Conservation (phyloP, 1,139 yeast species). For the Torulaspora pretoriensis region DNA sequence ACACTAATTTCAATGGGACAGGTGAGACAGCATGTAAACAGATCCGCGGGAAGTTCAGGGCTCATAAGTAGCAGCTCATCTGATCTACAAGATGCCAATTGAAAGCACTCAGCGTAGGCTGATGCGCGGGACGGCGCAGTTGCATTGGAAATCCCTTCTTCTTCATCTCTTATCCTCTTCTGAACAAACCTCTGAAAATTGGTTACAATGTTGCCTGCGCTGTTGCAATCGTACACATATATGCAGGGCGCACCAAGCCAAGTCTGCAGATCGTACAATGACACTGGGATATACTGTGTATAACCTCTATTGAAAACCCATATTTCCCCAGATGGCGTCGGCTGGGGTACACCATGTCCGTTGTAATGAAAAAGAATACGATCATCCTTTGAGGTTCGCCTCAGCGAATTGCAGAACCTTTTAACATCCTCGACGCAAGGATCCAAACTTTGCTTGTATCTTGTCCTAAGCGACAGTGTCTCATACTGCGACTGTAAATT, state of each 20-base stretch:
- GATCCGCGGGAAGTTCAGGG: constrained; percentile 93
- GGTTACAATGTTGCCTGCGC: constrained; percentile 89
- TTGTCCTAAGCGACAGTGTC: constrained; percentile 76
- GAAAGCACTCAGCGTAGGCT: constrained; percentile 78
- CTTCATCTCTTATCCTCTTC: constrained; percentile 84
- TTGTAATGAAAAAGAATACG: constrained; percentile 90
- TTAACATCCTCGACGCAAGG: constrained; percentile 96
- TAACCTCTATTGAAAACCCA: constrained; percentile 98
- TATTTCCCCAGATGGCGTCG: constrained; percentile 95
- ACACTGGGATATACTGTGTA: constrained; percentile 95
- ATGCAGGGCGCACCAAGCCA: constrained; percentile 99
- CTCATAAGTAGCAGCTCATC: constrained; percentile 87
- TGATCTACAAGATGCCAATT: constrained; percentile 86
- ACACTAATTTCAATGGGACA: constrained; percentile 94
- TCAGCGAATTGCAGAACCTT: constrained; percentile 79
- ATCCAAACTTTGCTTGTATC: constrained; percentile 86
- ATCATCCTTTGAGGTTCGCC: constrained; percentile 89
- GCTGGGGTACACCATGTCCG: constrained; percentile 99
- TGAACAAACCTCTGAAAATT: constrained; percentile 89
- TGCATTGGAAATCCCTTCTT: constrained; percentile 63
- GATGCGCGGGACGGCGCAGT: constrained; percentile 56
- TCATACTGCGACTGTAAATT: constrained; percentile 85
- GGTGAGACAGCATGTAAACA: constrained; percentile 91
- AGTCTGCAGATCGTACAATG: constrained; percentile 85
- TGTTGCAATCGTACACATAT: constrained; percentile 89